A percentile compares a stretch with the other conserved stretches of the same genome.
Conservation (phyloP, 352 stramenopile species). For the Globisporangium solare region DNA sequence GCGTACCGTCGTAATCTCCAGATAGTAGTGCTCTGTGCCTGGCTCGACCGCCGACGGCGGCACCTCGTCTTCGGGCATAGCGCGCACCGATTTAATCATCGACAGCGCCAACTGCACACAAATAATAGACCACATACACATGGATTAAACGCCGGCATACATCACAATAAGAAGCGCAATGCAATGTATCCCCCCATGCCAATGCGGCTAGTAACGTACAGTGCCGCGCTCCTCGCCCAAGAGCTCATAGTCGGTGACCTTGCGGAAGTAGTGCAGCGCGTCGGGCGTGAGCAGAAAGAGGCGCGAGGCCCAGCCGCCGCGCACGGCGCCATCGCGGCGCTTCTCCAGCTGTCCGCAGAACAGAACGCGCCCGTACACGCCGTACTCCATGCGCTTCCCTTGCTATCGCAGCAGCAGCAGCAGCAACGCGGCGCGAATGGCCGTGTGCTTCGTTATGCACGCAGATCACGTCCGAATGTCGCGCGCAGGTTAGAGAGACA, state of each 20-base stretch:
- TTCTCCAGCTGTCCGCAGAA: constrained; percentile 79
- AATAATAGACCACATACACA: constrained; percentile 5
- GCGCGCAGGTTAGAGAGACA: no score
- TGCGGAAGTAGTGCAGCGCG: constrained; percentile 79
- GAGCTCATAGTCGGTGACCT: constrained; percentile 63
- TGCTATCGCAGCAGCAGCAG: no score
- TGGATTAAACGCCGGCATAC: background rate
- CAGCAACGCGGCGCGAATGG: no score
- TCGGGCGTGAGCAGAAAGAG: constrained; percentile 79
- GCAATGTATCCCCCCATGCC: background rate
- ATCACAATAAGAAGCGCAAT: background rate
- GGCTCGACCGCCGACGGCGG: constrained; percentile 43
- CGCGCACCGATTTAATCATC: constrained; percentile 59
- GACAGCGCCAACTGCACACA: constrained; percentile 47
- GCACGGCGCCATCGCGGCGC: constrained; percentile 66
- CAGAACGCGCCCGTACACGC: constrained; percentile 67
- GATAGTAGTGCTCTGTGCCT: constrained; percentile 70
- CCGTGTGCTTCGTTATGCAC: no score
- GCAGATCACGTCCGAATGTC: no score
- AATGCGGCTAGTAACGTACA: constrained; percentile 20
- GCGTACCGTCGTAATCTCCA: constrained; percentile 70
- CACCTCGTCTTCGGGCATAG: constrained; percentile 75
- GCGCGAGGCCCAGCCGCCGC: constrained; percentile 66
- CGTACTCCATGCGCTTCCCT: constrained; percentile 40
- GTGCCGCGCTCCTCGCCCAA: constrained; percentile 74